Conservation (phyloP, 805 yeast genomes). For the Metschnikowia kunwiensis region DNA sequence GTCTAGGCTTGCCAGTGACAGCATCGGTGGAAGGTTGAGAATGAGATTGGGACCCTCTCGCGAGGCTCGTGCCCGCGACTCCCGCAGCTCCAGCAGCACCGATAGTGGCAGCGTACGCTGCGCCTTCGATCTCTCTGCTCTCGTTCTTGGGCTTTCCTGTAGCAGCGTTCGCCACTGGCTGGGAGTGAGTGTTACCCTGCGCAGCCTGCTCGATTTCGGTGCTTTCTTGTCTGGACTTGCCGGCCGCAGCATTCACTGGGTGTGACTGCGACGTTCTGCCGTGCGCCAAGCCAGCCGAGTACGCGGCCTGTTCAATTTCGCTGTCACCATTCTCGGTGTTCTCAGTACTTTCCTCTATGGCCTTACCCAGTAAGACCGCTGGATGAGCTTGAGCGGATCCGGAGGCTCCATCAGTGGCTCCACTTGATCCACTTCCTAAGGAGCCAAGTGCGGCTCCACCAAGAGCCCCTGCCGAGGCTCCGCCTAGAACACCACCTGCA, state of each 20-base stretch:
- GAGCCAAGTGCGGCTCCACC: too few species aligned
- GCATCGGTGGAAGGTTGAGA: slow-evolving; percentile 3
- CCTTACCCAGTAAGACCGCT: too few species aligned
- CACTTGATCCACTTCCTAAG: too few species aligned
- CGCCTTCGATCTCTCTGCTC: slow-evolving; percentile 7
- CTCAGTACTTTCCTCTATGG: too few species aligned
- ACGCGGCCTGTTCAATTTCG: neutral
- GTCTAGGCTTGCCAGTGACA: slow-evolving; percentile 3
- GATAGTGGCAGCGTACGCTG: neutral
- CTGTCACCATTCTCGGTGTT: too few species aligned
- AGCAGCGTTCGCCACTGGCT: slow-evolving; percentile 2
- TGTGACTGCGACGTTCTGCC: neutral
- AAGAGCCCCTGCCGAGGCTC: too few species aligned
- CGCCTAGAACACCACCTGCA: too few species aligned
- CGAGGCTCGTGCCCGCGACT: neutral
- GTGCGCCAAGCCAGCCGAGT: neutral
- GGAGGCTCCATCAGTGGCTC: too few species aligned
- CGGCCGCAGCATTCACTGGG: neutral
- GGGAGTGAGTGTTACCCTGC: slow-evolving; percentile 14
- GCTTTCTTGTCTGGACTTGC: slow-evolving; percentile 1
- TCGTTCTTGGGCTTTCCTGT: slow-evolving; percentile 3
- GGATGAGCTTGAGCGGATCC: too few species aligned
- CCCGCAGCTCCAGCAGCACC: slow-evolving; percentile 1
- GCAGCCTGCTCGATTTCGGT: slow-evolving; percentile 4
- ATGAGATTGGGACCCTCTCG: neutral